Evolutionary conservation across 768 basidiomycete species (phyloP).

Genomic region (Russula sp.): DNA sequence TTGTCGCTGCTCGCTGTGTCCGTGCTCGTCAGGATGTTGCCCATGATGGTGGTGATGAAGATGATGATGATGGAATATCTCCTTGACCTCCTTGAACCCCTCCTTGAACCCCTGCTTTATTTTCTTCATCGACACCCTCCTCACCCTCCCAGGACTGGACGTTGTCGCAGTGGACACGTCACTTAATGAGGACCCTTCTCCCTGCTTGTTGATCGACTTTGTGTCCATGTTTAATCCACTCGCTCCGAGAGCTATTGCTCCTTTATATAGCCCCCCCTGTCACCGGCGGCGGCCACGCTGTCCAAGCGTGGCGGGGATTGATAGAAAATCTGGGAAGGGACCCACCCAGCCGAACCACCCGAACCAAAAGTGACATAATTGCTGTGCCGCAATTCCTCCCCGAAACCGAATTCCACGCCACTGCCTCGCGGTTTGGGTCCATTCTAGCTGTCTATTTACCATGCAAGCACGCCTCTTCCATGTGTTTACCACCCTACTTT

Average conservation of each 20-base stretch:
- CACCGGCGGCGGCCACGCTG: conserved; percentile 11
- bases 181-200: conserved; percentile 2
- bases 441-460: too few relatives aligned
- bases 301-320: conserved; percentile 6
- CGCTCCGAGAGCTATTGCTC: neutral
- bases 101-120: conserved; percentile 19
- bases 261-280: conserved; percentile 6
- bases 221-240: neutral
- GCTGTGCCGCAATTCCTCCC: neutral
- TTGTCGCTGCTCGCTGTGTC: neutral
- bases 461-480: too few relatives aligned
- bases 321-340: neutral
- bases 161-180: neutral
- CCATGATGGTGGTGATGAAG: neutral
- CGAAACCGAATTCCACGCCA: neutral
- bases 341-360: neutral
- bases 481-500: too few relatives aligned
- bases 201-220: conserved; percentile 2
- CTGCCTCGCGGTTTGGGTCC: neutral
- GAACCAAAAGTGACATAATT: conserved; percentile 5
- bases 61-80: conserved; percentile 13
- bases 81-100: conserved; percentile 23
- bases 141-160: conserved; percentile 12
- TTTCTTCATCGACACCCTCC: conserved; percentile 23
- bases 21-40: neutral